These are phyloP conservation scores for Pseudocercospora pini-densiflorae DNA, from an alignment of 2,329 filamentous ascomycete genomes.

Conservation along the genomic window DNA sequence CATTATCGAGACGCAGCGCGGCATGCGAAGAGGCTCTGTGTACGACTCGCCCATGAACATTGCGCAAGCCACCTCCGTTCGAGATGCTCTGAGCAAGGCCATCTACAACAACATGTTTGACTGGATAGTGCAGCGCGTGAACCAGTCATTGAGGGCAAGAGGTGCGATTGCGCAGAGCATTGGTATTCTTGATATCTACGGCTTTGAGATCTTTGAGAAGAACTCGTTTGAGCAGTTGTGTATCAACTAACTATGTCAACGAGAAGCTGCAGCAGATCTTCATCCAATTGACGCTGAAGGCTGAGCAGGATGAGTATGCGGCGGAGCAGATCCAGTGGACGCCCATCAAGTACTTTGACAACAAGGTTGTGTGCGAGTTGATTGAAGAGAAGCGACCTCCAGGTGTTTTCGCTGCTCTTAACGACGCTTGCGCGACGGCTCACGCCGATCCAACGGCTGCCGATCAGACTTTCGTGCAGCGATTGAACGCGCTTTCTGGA, in stretches of 20 bases:
- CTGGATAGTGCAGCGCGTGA: slow-evolving; percentile 96
- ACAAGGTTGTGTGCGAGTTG: slow-evolving; percentile 97
- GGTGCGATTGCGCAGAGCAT: slow-evolving; percentile 81
- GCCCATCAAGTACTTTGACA: slow-evolving; percentile 99
- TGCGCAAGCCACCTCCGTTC: slow-evolving; percentile 81
- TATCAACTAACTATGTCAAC: slow-evolving; percentile 99
- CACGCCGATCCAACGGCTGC: slow-evolving; percentile 94
- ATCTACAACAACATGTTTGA: slow-evolving; percentile 98
- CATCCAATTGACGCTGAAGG: slow-evolving; percentile 94
- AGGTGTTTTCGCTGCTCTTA: slow-evolving; percentile 92
- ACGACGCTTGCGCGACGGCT: slow-evolving; percentile 98
- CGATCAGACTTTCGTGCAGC: slow-evolving; percentile 93
- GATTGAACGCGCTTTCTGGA: slow-evolving; percentile 81
- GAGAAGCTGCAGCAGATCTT: slow-evolving; percentile 99
- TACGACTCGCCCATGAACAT: slow-evolving; percentile 82
- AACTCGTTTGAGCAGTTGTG: slow-evolving; percentile 99
- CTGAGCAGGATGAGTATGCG: slow-evolving; percentile 97
- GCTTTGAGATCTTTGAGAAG: slow-evolving; percentile 98
- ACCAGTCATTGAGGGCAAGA: slow-evolving; percentile 81
- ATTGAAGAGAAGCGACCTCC: slow-evolving; percentile 91
- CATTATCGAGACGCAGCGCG: slow-evolving; percentile 74
- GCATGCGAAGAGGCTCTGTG: slow-evolving; percentile 67
- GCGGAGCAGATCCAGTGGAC: slow-evolving; percentile 98
- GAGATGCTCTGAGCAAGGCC: slow-evolving; percentile 91
- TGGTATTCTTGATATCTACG: slow-evolving; percentile 98